phyloP scores from a whole-genome alignment of 1,139 yeast species.

The Ashbya aceris region DNA sequence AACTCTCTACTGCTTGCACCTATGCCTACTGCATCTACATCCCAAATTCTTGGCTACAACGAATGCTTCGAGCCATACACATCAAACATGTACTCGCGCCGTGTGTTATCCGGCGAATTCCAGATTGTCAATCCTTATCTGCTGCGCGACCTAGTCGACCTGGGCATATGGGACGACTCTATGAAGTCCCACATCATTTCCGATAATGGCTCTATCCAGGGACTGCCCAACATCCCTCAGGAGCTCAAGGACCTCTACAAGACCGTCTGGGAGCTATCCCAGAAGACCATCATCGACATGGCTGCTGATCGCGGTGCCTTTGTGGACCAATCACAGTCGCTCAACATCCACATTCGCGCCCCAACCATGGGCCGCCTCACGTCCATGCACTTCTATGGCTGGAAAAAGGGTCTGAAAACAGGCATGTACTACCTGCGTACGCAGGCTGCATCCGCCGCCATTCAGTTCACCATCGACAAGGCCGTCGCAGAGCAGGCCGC shows the following conservation, averaged over 20 bases:
- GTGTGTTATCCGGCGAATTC: constrained; percentile 83
- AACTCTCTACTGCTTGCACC: constrained; percentile 84
- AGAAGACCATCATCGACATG: constrained; percentile 80
- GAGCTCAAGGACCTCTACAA: constrained; percentile 72
- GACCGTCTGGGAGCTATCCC: constrained; percentile 96
- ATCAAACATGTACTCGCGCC: constrained; percentile 76
- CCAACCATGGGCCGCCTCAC: constrained; percentile 93
- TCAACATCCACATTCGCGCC: constrained; percentile 74
- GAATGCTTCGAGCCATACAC: constrained; percentile 92
- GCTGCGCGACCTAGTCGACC: constrained; percentile 69
- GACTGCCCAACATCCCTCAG: constrained; percentile 64
- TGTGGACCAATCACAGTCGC: constrained; percentile 89
- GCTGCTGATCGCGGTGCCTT: constrained; percentile 92
- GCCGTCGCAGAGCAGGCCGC: constrained; percentile 45
- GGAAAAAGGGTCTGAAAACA: constrained; percentile 94
- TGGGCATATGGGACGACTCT: constrained; percentile 72
- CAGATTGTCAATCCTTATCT: constrained; percentile 81
- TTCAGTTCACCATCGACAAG: constrained; percentile 80
- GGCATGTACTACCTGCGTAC: constrained; percentile 97
- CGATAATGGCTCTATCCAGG: constrained; percentile 80
- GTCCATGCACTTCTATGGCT: constrained; percentile 95
- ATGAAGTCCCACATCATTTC: constrained; percentile 76
- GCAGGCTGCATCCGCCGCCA: constrained; percentile 90
- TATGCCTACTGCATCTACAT: constrained; percentile 95
- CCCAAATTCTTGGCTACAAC: constrained; percentile 80